Conservation (phyloP, 371 early-diverging fungal species). For the Batkoa obscura region DNA sequence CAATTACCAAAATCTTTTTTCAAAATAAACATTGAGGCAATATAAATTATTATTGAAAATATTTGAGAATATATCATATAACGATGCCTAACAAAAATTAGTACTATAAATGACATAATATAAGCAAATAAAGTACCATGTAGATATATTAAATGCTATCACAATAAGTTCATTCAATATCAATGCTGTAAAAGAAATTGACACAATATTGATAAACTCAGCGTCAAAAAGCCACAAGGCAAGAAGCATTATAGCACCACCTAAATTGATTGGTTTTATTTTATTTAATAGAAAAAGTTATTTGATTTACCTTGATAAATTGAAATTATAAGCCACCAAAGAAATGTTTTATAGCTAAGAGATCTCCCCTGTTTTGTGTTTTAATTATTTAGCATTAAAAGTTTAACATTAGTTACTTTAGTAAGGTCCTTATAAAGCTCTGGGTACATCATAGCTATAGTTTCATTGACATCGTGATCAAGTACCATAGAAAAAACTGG, state of each 20-base stretch:
- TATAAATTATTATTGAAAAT: slow-evolving; percentile 58
- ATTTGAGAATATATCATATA: slow-evolving; percentile 74
- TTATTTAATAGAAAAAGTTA: neutral
- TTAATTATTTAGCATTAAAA: neutral
- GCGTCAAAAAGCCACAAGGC: slow-evolving; percentile 86
- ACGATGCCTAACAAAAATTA: slow-evolving; percentile 29
- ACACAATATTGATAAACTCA: slow-evolving; percentile 89
- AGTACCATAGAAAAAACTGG: slow-evolving; percentile 94
- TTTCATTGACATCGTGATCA: slow-evolving; percentile 81
- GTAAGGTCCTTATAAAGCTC: slow-evolving; percentile 95
- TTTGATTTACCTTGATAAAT: slow-evolving; percentile 73
- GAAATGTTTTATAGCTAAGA: slow-evolving; percentile 81
- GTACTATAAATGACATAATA: too few relatives aligned
- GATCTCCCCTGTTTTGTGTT: slow-evolving; percentile 43
- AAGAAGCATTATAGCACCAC: slow-evolving; percentile 89
- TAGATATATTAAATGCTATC: slow-evolving; percentile 88
- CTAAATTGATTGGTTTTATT: slow-evolving; percentile 9
- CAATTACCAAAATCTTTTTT: slow-evolving; percentile 74
- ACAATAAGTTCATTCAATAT: slow-evolving; percentile 97
- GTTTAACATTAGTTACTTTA: slow-evolving; percentile 23
- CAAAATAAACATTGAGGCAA: slow-evolving; percentile 70
- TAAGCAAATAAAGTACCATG: slow-evolving; percentile 31
- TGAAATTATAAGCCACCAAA: slow-evolving; percentile 84
- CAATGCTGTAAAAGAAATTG: slow-evolving; percentile 91
- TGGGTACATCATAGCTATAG: slow-evolving; percentile 84